Evolutionary conservation across 2,329 filamentous ascomycete species (phyloP), one percentile per base, ranked within the genome.

Genomic region (Aureobasidium sp.): DNA sequence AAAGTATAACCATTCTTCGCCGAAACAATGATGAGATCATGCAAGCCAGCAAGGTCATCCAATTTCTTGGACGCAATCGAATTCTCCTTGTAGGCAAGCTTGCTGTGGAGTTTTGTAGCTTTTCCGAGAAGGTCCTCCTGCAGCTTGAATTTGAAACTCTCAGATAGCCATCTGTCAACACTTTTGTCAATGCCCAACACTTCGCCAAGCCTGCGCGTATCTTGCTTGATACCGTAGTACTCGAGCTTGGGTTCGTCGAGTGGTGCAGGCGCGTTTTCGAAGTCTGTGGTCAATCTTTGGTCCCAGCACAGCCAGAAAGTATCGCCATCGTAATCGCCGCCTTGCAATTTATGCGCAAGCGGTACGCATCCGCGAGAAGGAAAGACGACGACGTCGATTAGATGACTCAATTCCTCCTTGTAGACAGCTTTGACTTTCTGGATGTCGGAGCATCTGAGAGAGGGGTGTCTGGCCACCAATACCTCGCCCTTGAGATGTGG

Each of bases 351-450:
- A 7, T 81, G 78, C 0, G 86, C 88, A 0, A 90, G 73, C 0
- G 86, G 79, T 0, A 69, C 70, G 22, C 75, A 63, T 0, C 86
- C 86, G 55, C 77, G 79, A 0, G 73, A 74, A 0, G 87, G 75
- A 59, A 97, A 96, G 0, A 96, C 77, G 12, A 93, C 75, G 1
- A 95, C 83, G 60, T 96, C 85, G 56, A 85, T 85, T 0, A 95
- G 68, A 2, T 80, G 78, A 3, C 83, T 79, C 0, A 91, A 70
- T 37, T 82, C 75, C 0, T 76, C 74, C n/a, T 75, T 74, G 59
- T 70, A 76, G 0, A 79, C 71, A 1, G 75, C 74, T 27, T 63
- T 64, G 1, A 74, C 66, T 53, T 78, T 84, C 61, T 90, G 87
- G 0, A 91, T 81, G 57, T 93, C 87, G 24, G 82, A 87, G 0